Base-by-base conservation (phyloP, 1,284 basidiomycete species). In the Limonomyces culmigenus region DNA sequence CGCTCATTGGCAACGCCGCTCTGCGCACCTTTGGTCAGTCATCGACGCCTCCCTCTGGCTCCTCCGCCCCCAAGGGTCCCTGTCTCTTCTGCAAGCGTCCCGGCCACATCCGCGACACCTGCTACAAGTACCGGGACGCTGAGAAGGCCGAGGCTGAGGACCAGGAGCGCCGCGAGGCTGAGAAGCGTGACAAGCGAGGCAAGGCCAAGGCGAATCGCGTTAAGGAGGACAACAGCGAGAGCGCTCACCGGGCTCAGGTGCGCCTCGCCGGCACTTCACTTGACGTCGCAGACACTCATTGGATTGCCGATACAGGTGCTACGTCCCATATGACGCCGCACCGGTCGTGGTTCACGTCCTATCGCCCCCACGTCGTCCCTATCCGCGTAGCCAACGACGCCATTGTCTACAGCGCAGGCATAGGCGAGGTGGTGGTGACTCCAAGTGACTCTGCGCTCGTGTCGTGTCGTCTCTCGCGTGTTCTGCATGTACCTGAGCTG, bases 291-390 rank as follows among this genome's bases (percentile, higher is more conserved):
- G 30, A 39, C 18, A 34, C 44, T 40, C 11, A 47, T 35, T 56
- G 50, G 51, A 51, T 44, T 46, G 43, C 48, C 41, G 53, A 58
- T 43, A 51, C 51, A 47, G 54, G 53, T 33, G 50, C 54, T 42
- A 53, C 52, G 42, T 51, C 49, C 47, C 49, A 57, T 50, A 57
- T 58, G 55, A 56, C 51, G 6, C 51, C 51, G 3, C 50, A 57
- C 43, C 38, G 38, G 29, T 45, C 51, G 37, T 60, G 52, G 53
- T 39, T 59, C 34, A 19, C 38, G 29, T 47, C 43, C 37, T 56
- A 58, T 40, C 38, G 32, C 2, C 46, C 48, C 19, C 37, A 37
- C 33, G 8, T 29, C 11, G 38, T 48, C 16, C 44, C 51, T 16
- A 46, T 58, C 19, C 19, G 39, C 10, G 45, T 56, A n/a, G 54